Conservation (phyloP, 2,329 filamentous ascomycete species). For the Pseudogymnoascus destructans region DNA sequence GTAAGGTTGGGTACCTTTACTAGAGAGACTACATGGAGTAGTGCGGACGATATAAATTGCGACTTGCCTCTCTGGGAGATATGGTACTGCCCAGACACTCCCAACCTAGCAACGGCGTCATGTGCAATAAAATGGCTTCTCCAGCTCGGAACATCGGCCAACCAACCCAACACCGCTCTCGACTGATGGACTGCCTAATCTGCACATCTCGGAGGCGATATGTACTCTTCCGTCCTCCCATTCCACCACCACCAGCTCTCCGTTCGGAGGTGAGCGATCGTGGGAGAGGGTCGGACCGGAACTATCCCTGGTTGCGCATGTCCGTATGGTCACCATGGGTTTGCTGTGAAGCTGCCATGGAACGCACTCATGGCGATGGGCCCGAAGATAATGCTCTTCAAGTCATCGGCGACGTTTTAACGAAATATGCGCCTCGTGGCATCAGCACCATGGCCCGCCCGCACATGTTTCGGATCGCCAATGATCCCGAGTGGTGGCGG, state of each 20-base stretch:
- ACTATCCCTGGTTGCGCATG: neutral
- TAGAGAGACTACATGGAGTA: neutral
- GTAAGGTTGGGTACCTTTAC: neutral
- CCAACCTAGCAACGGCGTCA: neutral
- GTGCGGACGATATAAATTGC: neutral
- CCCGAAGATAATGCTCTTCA: neutral
- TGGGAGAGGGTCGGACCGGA: neutral
- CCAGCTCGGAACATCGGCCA: neutral
- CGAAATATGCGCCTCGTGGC: slow-evolving; percentile 4
- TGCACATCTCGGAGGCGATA: neutral
- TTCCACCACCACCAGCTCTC: neutral
- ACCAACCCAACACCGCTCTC: neutral
- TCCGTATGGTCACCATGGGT: neutral
- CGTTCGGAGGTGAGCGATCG: neutral
- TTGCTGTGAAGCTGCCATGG: neutral
- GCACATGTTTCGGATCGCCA: slow-evolving; percentile 1
- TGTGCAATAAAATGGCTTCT: neutral
- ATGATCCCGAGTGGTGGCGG: slow-evolving; percentile 1
- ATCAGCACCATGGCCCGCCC: neutral
- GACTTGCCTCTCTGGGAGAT: neutral
- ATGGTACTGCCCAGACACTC: neutral
- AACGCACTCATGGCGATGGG: neutral
- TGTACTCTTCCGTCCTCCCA: neutral
- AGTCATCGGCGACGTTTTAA: neutral
- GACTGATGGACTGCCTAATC: neutral